phyloP scores from a whole-genome alignment of 768 basidiomycete species.

The Trametes villosa region DNA sequence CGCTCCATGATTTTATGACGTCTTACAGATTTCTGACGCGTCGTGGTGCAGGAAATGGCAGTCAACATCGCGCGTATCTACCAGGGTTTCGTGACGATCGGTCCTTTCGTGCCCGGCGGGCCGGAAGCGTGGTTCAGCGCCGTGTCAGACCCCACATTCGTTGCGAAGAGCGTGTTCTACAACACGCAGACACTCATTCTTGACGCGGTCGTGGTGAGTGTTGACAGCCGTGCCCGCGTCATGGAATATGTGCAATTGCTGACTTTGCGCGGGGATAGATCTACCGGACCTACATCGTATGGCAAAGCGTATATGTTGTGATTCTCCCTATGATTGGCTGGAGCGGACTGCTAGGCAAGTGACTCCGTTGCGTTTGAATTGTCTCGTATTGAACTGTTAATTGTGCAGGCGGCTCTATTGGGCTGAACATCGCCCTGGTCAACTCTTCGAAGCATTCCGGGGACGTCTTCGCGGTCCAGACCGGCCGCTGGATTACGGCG shows the following conservation, averaged over 20 bases:
- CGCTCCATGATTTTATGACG: not conserved
- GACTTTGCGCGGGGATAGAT: slow-evolving; percentile 8
- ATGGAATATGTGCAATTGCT: not conserved
- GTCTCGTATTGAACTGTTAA: too few relatives aligned
- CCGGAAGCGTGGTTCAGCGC: slow-evolving; percentile 12
- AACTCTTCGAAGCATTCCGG: slow-evolving; percentile 18
- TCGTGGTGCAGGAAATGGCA: slow-evolving; percentile 23
- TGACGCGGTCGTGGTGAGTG: slow-evolving; percentile 30
- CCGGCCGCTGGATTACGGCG: slow-evolving; percentile 40
- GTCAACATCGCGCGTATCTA: slow-evolving; percentile 16
- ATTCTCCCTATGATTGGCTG: slow-evolving; percentile 36
- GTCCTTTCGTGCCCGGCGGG: slow-evolving; percentile 7
- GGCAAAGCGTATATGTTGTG: slow-evolving; percentile 35
- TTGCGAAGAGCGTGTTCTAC: slow-evolving; percentile 8
- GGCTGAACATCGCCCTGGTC: slow-evolving; percentile 24
- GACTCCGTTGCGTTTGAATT: too few relatives aligned
- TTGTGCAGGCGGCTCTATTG: slow-evolving; percentile 25
- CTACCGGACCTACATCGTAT: slow-evolving; percentile 35
- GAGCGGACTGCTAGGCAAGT: slow-evolving; percentile 30
- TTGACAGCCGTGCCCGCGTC: not conserved
- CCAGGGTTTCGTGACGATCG: slow-evolving; percentile 10
- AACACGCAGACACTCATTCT: slow-evolving; percentile 16
- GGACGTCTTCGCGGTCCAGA: slow-evolving; percentile 33
- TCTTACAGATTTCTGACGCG: not conserved
- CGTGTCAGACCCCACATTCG: slow-evolving; percentile 11